Evolutionary conservation across 2,329 filamentous ascomycete species (phyloP).

Genomic region (Pezizomycotina sp.): DNA sequence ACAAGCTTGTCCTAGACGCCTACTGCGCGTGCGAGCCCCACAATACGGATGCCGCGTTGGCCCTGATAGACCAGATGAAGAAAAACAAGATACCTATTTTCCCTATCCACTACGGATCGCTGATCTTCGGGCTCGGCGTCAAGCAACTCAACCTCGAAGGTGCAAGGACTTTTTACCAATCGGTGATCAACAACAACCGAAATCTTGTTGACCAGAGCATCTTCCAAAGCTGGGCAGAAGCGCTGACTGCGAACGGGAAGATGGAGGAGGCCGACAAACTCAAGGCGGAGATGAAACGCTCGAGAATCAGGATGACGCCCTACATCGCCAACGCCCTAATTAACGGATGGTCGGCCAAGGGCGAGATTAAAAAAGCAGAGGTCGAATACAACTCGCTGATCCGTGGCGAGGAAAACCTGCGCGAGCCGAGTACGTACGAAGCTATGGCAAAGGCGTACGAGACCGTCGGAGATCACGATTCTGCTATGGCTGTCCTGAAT

Average conservation of each 20-base stretch:
- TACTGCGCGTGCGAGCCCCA: slow-evolving; percentile 86
- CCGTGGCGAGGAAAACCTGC: slow-evolving; percentile 34
- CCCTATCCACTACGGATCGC: slow-evolving; percentile 83
- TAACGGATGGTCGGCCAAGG: slow-evolving; percentile 81
- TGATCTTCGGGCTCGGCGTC: slow-evolving; percentile 92
- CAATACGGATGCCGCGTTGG: slow-evolving; percentile 73
- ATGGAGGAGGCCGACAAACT: slow-evolving; percentile 60
- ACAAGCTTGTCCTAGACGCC: slow-evolving; percentile 91
- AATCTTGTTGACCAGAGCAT: slow-evolving; percentile 66
- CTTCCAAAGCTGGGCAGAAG: slow-evolving; percentile 93
- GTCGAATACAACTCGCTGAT: slow-evolving; percentile 60
- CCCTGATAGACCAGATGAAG: slow-evolving; percentile 63
- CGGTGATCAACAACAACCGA: slow-evolving; percentile 50
- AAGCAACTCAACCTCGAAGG: slow-evolving; percentile 80
- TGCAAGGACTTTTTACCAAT: slow-evolving; percentile 66
- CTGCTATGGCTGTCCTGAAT: slow-evolving; percentile 61
- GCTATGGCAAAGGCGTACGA: slow-evolving; percentile 93
- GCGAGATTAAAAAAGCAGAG: slow-evolving; percentile 62
- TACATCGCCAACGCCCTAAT: slow-evolving; percentile 98
- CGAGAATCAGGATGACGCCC: slow-evolving; percentile 68
- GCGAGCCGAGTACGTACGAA: slow-evolving; percentile 96
- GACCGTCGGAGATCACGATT: slow-evolving; percentile 59
- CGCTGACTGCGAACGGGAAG: slow-evolving; percentile 86
- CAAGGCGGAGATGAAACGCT: slow-evolving; percentile 56
- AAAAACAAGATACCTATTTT: slow-evolving; percentile 60